A percentile compares a stretch with the other conserved stretches of the same genome.
These are phyloP conservation scores for Sesbania bispinosa DNA, from an alignment of 306 rosid genomes.

Conservation along the genomic window DNA sequence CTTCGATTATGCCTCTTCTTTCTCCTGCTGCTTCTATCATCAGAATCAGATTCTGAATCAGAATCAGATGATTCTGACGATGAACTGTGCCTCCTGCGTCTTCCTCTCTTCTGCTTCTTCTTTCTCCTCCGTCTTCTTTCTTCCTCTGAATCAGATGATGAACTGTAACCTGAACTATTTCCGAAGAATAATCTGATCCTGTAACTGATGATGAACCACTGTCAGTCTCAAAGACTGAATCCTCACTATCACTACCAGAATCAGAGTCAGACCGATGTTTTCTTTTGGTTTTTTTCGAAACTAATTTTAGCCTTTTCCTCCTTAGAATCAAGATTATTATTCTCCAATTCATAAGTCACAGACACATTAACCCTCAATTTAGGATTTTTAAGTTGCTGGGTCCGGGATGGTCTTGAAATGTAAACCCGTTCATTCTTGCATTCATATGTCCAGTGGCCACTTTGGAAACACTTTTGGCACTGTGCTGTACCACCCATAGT, in stretches of 20 bases:
- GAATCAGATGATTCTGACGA: constrained; percentile 85
- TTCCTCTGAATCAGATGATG: constrained; percentile 83
- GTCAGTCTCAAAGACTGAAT: constrained; percentile 90
- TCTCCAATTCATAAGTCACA: constrained; percentile 55
- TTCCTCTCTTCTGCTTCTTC: constrained; percentile 60
- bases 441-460: constrained; percentile 95
- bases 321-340: constrained; percentile 37
- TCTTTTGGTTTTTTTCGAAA: constrained; percentile 69
- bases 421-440: constrained; percentile 95
- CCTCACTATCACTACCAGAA: constrained; percentile 76
- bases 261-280: constrained; percentile 59
- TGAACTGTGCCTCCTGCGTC: constrained; percentile 60
- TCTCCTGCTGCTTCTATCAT: constrained; percentile 55
- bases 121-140: constrained; percentile 64
- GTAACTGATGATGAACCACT: constrained; percentile 77
- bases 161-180: constrained; percentile 65
- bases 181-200: constrained; percentile 76
- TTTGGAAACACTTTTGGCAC: constrained; percentile 89
- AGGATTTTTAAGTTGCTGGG: constrained; percentile 91
- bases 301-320: constrained; percentile 46
- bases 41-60: constrained; percentile 81
- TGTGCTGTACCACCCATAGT: constrained; percentile 53
- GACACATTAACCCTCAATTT: constrained; percentile 68
- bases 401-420: constrained; percentile 89
- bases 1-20: constrained; percentile 66